Evolutionary conservation across 768 basidiomycete species (phyloP).

Genomic region (Lactarius pseudohatsudake): DNA sequence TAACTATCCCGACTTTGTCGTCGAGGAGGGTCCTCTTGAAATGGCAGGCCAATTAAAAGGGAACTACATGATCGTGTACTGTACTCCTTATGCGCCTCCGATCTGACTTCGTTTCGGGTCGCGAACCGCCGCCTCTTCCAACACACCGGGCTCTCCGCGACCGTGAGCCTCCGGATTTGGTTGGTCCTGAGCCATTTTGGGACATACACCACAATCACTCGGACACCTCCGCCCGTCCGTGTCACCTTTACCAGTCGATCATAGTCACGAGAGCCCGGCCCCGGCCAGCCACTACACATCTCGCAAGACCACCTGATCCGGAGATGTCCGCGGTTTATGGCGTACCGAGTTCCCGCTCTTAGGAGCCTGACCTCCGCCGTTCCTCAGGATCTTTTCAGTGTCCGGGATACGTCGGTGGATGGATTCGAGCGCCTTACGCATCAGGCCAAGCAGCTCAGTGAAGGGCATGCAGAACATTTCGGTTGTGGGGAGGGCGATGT

Average conservation of each 20-base stretch:
- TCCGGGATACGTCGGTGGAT: slow-evolving; percentile 1
- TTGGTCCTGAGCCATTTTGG: neutral
- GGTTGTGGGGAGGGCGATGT: slow-evolving; percentile 16
- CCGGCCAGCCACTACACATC: neutral
- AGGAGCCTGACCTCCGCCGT: too few relatives aligned
- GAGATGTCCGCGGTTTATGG: neutral
- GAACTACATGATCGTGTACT: too few relatives aligned
- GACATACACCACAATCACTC: neutral
- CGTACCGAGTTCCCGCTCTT: neutral
- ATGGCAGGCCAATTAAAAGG: too few relatives aligned
- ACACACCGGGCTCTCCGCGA: too few relatives aligned
- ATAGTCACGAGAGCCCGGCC: neutral
- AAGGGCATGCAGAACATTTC: slow-evolving; percentile 5
- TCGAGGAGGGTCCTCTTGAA: too few relatives aligned
- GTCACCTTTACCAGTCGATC: neutral
- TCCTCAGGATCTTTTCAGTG: slow-evolving; percentile 2
- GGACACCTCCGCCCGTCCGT: neutral
- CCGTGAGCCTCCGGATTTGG: neutral
- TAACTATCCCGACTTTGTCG: too few relatives aligned
- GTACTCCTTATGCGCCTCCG: neutral
- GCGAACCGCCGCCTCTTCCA: too few relatives aligned
- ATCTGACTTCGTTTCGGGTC: too few relatives aligned
- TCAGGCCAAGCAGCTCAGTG: slow-evolving; percentile 8
- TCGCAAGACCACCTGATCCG: neutral
- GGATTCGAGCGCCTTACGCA: slow-evolving; percentile 14